Base-by-base conservation (phyloP, 2,329 filamentous ascomycete genomes). In the Fusarium sp. region DNA sequence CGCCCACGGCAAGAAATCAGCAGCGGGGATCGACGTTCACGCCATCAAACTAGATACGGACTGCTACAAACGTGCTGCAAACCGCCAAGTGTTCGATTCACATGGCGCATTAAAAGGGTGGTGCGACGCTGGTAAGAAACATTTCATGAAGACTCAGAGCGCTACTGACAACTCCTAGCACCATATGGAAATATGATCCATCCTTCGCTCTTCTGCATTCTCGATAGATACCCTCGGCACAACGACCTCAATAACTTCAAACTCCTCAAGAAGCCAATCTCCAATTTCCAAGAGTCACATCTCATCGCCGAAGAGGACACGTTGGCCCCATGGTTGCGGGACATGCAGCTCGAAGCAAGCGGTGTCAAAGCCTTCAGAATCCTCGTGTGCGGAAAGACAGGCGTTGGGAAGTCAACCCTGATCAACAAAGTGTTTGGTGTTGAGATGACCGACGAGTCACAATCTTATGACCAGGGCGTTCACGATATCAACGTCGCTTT, bases 371-470 rank as follows among this genome's bases (percentile, higher is more conserved):
- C 71, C 8, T 73, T 73, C 12, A 60, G 71, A 43, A 73, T 73
- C 1, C 19, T 73, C 2, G 71, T 73, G 0, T 73, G 71, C 1
- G 71, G 71, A 3, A 73, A 73, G 26, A 73, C 71, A 4, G 71
- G 71, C 1, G 71, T 73, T 1, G 71, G 71, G 1, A 73, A 73
- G 4, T 73, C 71, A n/a, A 73, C 71, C 0, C 23, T 73, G n/a
- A 73, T 73, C 40, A 73, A 73, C 48, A 73, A 71, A 15, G 71
- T 73, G 4, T 73, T 73, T 46, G 71, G 71, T 2, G 71, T 73
- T 21, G 71, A 73, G 24, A 69, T 73, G 62, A 73, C 71, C 0
- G 61, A 62, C 1, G 71, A 73, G 48, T 73, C 71, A 2, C 20
- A 61, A 1, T 72, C 71, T 2, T 73, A 73, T 10, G 54, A 69